These are phyloP conservation scores for Barbarea vulgaris DNA, from an alignment of 345 rosid species.

Conservation along the genomic window DNA sequence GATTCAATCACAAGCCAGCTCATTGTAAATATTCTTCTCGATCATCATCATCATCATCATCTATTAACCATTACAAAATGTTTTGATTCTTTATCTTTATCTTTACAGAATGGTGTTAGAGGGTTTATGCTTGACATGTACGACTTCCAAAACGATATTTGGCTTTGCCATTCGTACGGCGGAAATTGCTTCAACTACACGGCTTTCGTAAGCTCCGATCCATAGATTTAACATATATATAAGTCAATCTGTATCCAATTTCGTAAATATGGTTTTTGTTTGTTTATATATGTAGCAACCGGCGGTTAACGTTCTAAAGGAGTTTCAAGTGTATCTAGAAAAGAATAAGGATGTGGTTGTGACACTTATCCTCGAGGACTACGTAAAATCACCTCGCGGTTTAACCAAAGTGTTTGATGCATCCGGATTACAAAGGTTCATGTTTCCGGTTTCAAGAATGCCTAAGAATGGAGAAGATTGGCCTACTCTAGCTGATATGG, in stretches of 20 bases:
- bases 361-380: slow-evolving; percentile 83
- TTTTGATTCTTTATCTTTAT: neutral
- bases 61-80: slow-evolving; percentile 11
- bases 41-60: neutral
- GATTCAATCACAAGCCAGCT: slow-evolving; percentile 82
- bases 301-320: slow-evolving; percentile 67
- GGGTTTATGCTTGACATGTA: slow-evolving; percentile 95
- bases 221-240: neutral
- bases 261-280: neutral
- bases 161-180: slow-evolving; percentile 86
- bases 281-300: slow-evolving; percentile 53
- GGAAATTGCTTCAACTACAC: slow-evolving; percentile 71
- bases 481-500: slow-evolving; percentile 78
- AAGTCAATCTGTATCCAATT: neutral
- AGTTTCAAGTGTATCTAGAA: slow-evolving; percentile 60
- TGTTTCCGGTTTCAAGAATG: slow-evolving; percentile 84
- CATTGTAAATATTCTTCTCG: slow-evolving; percentile 47
- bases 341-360: slow-evolving; percentile 68
- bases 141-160: slow-evolving; percentile 72
- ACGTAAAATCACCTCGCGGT: slow-evolving; percentile 71
- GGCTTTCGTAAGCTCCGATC: slow-evolving; percentile 75
- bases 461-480: slow-evolving; percentile 78
- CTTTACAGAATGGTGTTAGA: slow-evolving; percentile 77
- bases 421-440: slow-evolving; percentile 65
- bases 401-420: slow-evolving; percentile 68